Percentiles rank a stretch among this genome's conserved stretches.
Evolutionary conservation across 2,329 filamentous ascomycete species (phyloP).

Genomic region (Ophiostoma perfectum): DNA sequence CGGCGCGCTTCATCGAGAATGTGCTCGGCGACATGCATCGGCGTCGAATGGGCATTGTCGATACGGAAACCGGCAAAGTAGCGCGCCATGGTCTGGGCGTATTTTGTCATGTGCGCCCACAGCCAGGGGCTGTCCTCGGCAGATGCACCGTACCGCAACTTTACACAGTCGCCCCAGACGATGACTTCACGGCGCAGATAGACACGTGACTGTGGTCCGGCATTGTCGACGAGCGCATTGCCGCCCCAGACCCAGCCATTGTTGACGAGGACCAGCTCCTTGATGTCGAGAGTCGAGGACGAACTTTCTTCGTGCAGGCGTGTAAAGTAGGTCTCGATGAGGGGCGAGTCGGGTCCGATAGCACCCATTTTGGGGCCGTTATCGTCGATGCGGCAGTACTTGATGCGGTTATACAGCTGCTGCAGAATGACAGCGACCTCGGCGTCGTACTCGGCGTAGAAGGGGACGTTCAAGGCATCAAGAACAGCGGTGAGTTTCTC

Average conservation of each 20-base stretch:
- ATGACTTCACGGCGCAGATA: conserved; percentile 96
- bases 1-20: conserved; percentile 89
- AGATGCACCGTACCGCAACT: conserved; percentile 78
- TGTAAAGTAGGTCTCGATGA: conserved; percentile 95
- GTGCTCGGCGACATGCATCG: conserved; percentile 88
- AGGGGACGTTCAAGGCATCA: conserved; percentile 77
- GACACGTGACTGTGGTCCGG: conserved; percentile 80
- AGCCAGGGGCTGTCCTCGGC: conserved; percentile 85
- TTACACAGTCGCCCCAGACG: conserved; percentile 97
- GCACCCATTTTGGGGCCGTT: conserved; percentile 81
- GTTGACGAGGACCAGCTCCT: conserved; percentile 75
- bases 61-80: conserved; percentile 95
- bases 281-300: neutral
- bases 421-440: conserved; percentile 80
- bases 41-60: conserved; percentile 96
- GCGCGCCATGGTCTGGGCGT: conserved; percentile 86
- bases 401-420: conserved; percentile 89
- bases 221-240: conserved; percentile 89
- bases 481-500: conserved; percentile 57
- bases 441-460: conserved; percentile 86
- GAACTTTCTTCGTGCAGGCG: conserved; percentile 64
- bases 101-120: conserved; percentile 93
- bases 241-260: conserved; percentile 99
- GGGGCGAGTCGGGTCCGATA: conserved; percentile 68
- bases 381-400: conserved; percentile 89